Percentiles rank a stretch among this genome's conserved stretches.
phyloP scores from a whole-genome alignment of 805 yeast genomes.

The Wickerhamiella nectarea region DNA sequence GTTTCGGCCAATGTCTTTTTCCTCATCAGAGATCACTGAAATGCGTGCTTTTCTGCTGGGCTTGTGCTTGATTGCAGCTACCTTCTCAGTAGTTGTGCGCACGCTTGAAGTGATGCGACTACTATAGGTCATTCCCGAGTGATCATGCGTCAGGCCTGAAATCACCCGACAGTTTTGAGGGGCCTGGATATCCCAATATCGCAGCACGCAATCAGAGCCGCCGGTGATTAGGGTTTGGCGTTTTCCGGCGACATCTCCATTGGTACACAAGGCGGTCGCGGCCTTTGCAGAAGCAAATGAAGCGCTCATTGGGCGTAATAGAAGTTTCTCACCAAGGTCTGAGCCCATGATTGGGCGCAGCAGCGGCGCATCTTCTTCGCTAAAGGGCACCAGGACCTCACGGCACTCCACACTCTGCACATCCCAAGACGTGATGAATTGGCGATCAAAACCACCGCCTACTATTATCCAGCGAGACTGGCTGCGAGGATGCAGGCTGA shows the following conservation, averaged over 20 bases:
- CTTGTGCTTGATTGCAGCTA: conserved; percentile 14
- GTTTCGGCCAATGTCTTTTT: conserved; percentile 31
- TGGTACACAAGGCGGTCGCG: neutral
- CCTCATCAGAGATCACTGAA: conserved; percentile 32
- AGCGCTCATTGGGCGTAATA: conserved; percentile 17
- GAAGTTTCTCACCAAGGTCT: conserved; percentile 13
- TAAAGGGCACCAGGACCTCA: conserved; percentile 23
- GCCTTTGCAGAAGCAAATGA: conserved; percentile 3
- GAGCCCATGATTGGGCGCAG: conserved; percentile 18
- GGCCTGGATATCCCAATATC: conserved; percentile 28
- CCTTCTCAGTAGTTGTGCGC: conserved; percentile 31
- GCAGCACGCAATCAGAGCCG: conserved; percentile 23
- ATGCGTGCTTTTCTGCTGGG: conserved; percentile 20
- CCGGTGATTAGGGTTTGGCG: conserved; percentile 18
- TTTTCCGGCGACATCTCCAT: neutral
- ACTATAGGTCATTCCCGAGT: conserved; percentile 22
- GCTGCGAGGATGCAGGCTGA: conserved; percentile 35
- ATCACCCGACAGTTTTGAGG: conserved; percentile 24
- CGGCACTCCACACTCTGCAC: conserved; percentile 48
- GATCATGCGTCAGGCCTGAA: conserved; percentile 25
- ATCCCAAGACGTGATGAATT: conserved; percentile 64
- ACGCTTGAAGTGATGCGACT: conserved; percentile 25
- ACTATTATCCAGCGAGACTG: conserved; percentile 38
- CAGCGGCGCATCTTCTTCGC: conserved; percentile 14
- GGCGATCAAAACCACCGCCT: conserved; percentile 50